These are phyloP conservation scores for Wallemia ichthyophaga DNA, from an alignment of 1,284 basidiomycete species.

Conservation along the genomic window DNA sequence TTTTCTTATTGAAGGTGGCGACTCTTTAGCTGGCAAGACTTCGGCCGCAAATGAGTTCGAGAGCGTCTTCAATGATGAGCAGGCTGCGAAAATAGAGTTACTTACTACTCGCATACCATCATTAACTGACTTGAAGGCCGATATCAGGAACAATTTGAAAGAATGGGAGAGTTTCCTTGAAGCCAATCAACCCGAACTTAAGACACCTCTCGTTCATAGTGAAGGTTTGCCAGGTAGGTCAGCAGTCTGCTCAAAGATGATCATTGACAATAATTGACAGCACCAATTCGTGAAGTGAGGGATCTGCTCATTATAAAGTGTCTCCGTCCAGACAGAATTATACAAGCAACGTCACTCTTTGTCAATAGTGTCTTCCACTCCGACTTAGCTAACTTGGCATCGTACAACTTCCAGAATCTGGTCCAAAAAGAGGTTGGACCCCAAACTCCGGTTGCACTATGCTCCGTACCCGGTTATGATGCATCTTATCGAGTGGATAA, in stretches of 20 bases:
- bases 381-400: constrained; percentile 40
- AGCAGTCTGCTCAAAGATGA: background rate
- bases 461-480: constrained; percentile 85
- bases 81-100: background rate
- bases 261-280: too few relatives aligned
- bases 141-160: constrained; percentile 31
- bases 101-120: constrained; percentile 26
- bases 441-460: constrained; percentile 53
- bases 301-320: constrained; percentile 56
- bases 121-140: constrained; percentile 44
- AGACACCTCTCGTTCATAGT: constrained; percentile 24
- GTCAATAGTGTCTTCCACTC: constrained; percentile 40
- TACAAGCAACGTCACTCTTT: constrained; percentile 48
- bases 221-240: background rate
- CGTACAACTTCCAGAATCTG: constrained; percentile 41
- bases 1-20: constrained; percentile 63
- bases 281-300: constrained; percentile 21
- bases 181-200: constrained; percentile 35
- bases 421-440: constrained; percentile 48
- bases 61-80: background rate
- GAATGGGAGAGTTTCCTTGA: constrained; percentile 51
- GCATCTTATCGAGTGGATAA: constrained; percentile 82
- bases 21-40: constrained; percentile 21
- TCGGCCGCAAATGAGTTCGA: background rate
- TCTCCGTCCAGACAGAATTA: constrained; percentile 57